A percentile compares a stretch with the other conserved stretches of the same genome.
These are phyloP conservation scores for Aegilops bicornis DNA, from an alignment of 176 grass and related monocot species.

Conservation along the genomic window DNA sequence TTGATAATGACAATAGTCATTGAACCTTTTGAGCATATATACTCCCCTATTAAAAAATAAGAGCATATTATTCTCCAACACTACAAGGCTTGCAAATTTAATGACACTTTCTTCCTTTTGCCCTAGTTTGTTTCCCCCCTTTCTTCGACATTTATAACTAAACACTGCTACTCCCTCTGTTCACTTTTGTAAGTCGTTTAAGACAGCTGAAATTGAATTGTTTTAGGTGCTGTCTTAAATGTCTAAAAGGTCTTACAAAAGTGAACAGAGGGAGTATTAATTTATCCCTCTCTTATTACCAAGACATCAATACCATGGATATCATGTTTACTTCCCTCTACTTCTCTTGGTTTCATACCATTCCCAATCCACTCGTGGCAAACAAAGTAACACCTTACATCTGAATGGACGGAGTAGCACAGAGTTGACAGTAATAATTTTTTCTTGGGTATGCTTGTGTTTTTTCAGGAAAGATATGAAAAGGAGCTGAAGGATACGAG, in stretches of 20 bases:
- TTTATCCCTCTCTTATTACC: background rate
- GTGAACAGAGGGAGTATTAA: background rate
- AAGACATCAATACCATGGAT: background rate
- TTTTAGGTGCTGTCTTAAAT: no score
- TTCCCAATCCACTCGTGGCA: background rate
- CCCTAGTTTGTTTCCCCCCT: background rate
- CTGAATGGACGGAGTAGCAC: background rate
- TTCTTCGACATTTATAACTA: background rate
- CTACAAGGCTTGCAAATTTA: background rate
- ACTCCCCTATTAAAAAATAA: background rate
- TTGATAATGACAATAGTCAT: background rate
- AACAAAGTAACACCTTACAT: background rate
- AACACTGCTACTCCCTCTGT: background rate
- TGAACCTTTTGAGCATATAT: conserved; percentile 8
- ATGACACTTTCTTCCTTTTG: background rate
- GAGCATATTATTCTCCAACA: conserved; percentile 6
- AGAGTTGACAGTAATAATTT: background rate
- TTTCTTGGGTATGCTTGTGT: conserved; percentile 30
- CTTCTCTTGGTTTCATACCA: background rate
- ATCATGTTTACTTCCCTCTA: background rate
- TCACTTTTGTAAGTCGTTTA: no score
- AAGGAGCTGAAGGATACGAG: conserved; percentile 90
- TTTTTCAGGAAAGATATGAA: conserved; percentile 86
- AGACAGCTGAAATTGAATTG: no score
- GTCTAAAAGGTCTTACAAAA: no score